phyloP scores from a whole-genome alignment of 208 protist genomes.

The Balamuthia mandrillaris region DNA sequence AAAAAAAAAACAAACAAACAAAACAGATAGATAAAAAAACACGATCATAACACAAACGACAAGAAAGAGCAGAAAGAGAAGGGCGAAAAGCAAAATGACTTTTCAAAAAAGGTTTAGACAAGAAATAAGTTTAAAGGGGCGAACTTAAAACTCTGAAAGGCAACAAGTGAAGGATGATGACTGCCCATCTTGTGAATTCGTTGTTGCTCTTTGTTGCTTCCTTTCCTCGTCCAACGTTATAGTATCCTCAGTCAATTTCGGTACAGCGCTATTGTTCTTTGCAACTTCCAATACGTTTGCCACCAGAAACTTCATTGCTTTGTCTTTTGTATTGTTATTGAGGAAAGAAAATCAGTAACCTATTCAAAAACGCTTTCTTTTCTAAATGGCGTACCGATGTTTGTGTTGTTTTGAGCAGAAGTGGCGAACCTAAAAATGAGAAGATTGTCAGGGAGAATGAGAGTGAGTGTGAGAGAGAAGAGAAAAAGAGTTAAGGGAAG shows the following conservation, averaged over 20 bases:
- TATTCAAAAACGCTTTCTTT: neutral
- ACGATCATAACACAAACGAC: too few relatives aligned
- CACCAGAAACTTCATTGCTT: slow-evolving; percentile 36
- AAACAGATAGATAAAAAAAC: too few relatives aligned
- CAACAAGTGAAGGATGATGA: too few relatives aligned
- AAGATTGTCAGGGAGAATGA: neutral
- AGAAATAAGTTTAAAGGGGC: too few relatives aligned
- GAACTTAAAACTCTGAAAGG: too few relatives aligned
- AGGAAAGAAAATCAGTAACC: neutral
- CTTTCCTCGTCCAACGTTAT: neutral
- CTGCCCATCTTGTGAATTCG: too few relatives aligned
- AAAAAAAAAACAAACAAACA: too few relatives aligned
- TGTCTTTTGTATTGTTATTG: neutral
- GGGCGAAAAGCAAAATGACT: too few relatives aligned
- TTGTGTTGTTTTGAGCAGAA: slow-evolving; percentile 11
- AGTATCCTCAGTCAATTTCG: neutral
- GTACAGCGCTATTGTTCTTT: slow-evolving; percentile 9
- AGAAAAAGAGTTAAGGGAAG: neutral
- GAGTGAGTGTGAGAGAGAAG: neutral
- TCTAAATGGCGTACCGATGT: slow-evolving; percentile 10
- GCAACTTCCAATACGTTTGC: slow-evolving; percentile 21
- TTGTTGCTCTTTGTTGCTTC: too few relatives aligned
- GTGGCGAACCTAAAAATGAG: neutral
- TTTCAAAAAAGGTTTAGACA: too few relatives aligned
- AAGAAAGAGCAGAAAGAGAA: too few relatives aligned